These are phyloP conservation scores for Colletotrichum gigasporum DNA, from an alignment of 2,329 filamentous ascomycete genomes.

Conservation along the genomic window DNA sequence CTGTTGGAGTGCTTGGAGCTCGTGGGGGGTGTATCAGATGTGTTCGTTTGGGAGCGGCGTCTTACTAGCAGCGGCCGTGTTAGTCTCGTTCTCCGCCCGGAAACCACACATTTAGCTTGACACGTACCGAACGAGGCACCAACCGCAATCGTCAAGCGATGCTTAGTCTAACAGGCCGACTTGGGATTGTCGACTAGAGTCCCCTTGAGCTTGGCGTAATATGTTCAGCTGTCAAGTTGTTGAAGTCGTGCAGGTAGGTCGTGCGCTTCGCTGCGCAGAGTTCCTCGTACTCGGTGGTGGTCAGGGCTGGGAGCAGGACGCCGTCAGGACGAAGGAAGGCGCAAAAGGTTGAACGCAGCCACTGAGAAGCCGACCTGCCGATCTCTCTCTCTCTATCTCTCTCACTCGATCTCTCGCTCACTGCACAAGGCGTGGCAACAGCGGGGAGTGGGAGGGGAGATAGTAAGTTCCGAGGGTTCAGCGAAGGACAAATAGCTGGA, in stretches of 20 bases:
- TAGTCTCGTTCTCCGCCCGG: slow-evolving; percentile 15
- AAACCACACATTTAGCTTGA: slow-evolving; percentile 14
- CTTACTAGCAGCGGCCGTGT: slow-evolving; percentile 25
- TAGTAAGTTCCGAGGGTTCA: background rate
- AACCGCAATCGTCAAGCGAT: background rate
- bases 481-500: slow-evolving; percentile 6
- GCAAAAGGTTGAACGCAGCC: background rate
- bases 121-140: slow-evolving; percentile 7
- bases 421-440: background rate
- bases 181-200: background rate
- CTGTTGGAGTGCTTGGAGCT: slow-evolving; percentile 10
- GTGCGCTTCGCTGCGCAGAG: slow-evolving; percentile 6
- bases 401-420: too few species aligned
- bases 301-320: background rate
- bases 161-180: background rate
- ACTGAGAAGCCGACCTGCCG: background rate
- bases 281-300: background rate
- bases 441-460: background rate
- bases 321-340: background rate
- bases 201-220: slow-evolving; percentile 23
- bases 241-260: slow-evolving; percentile 7
- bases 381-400: background rate
- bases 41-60: slow-evolving; percentile 15
- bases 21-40: slow-evolving; percentile 10
- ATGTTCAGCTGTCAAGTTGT: slow-evolving; percentile 24